Base-by-base conservation (phyloP, 1,284 basidiomycete genomes). In the Cryptococcus neoformans region DNA sequence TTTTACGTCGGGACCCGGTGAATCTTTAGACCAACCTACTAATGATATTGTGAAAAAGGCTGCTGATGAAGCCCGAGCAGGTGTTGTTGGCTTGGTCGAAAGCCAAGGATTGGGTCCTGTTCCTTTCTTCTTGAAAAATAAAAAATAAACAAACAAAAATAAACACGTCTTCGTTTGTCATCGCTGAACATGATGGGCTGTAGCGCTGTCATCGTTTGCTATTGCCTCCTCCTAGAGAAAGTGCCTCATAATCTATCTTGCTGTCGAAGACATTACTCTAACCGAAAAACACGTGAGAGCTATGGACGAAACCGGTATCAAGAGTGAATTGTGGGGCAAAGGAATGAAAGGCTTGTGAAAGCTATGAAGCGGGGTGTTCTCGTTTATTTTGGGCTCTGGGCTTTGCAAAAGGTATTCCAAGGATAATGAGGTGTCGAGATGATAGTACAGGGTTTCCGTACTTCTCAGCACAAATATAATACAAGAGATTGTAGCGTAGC, bases 141-240 rank as follows among this genome's bases (percentile, higher is more conserved):
- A 28, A 28, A 28, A 28, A 28, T 28, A 28, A 28, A n/a, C n/a
- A n/a, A n/a, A n/a, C n/a, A n/a, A n/a, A n/a, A n/a, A n/a, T n/a
- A n/a, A n/a, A n/a, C n/a, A n/a, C n/a, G n/a, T n/a, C n/a, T n/a
- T n/a, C n/a, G n/a, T n/a, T n/a, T n/a, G n/a, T n/a, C 28, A 28
- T 28, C 28, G 28, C 28, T 4, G 28, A 28, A 28, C 28, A 28
- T 28, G 28, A 28, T 28, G 28, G 28, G 28, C 28, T n/a, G 7
- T 17, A 70, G 67, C 5, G 74, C 69, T 17, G 62, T 77, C 57
- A 68, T 72, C 56, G 87, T 87, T n/a, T n/a, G n/a, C n/a, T 12
- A 87, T 87, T 6, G 87, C 87, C 2, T 88, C 85, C 57, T 85
- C 84, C 8, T 86, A 79, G 56, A 83, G 83, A 62, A 78, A 81